A percentile compares a stretch with the other conserved stretches of the same genome.
Conservation (phyloP, 139 green algal genomes). For the Chara braunii region DNA sequence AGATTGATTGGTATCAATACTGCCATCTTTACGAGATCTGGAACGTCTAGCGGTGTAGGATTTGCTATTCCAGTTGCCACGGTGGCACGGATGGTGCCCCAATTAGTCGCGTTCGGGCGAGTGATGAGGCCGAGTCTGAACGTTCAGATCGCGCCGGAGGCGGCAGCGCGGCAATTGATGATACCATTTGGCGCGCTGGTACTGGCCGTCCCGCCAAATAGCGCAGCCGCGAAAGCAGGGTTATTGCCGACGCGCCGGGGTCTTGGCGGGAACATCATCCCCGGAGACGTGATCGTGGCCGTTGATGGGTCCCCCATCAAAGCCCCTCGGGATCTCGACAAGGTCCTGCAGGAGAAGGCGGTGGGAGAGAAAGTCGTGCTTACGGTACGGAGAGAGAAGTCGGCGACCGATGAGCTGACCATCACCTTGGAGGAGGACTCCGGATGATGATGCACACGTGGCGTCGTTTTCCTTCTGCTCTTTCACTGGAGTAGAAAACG, state of each 20-base stretch:
- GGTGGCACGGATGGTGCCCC: conserved; percentile 45
- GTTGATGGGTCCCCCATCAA: conserved; percentile 12
- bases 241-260: conserved; percentile 54
- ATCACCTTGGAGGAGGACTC: too few relatives aligned
- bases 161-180: conserved; percentile 50
- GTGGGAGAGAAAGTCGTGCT: neutral
- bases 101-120: conserved; percentile 46
- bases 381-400: neutral
- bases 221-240: conserved; percentile 53
- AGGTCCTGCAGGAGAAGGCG: neutral
- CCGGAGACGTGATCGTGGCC: conserved; percentile 56
- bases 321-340: conserved; percentile 1
- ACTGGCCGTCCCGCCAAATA: conserved; percentile 41
- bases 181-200: conserved; percentile 52
- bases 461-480: too few relatives aligned
- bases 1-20: conserved; percentile 62
- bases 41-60: conserved; percentile 45
- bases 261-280: conserved; percentile 53
- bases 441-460: too few relatives aligned
- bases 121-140: conserved; percentile 30
- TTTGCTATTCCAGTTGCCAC: conserved; percentile 49
- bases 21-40: conserved; percentile 55
- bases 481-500: too few relatives aligned
- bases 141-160: conserved; percentile 51
- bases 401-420: too few relatives aligned